These are phyloP conservation scores for Phytophthora syringae DNA, from an alignment of 352 stramenopile genomes.

Conservation along the genomic window DNA sequence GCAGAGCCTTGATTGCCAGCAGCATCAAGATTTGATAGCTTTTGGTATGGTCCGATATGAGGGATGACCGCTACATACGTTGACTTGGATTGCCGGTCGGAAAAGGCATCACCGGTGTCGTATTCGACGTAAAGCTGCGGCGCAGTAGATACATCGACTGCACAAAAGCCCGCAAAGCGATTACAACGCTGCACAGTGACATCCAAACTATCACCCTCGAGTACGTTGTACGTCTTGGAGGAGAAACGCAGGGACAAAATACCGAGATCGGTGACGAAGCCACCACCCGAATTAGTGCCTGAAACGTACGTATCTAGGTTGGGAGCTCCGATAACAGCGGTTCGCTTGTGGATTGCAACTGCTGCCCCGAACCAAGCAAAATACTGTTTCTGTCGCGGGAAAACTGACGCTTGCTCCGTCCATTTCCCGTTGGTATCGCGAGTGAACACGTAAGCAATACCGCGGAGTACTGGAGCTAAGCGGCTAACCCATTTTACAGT, in stretches of 20 bases:
- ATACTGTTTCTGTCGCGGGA: conserved; percentile 91
- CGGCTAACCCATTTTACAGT: conserved; percentile 50
- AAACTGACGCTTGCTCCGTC: conserved; percentile 93
- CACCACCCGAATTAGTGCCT: conserved; percentile 92
- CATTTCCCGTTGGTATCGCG: conserved; percentile 59
- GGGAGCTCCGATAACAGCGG: conserved; percentile 89
- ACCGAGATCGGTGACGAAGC: conserved; percentile 90
- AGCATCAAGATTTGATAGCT: conserved; percentile 68
- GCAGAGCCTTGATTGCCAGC: conserved; percentile 40
- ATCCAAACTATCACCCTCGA: conserved; percentile 87
- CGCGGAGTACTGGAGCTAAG: conserved; percentile 64
- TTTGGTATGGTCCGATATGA: conserved; percentile 62
- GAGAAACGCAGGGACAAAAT: conserved; percentile 90
- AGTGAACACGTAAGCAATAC: conserved; percentile 75
- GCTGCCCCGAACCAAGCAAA: conserved; percentile 87
- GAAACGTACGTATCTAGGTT: conserved; percentile 93
- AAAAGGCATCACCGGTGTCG: conserved; percentile 79
- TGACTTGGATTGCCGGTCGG: conserved; percentile 43
- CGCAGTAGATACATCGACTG: conserved; percentile 55
- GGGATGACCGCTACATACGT: conserved; percentile 59
- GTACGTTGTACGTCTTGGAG: conserved; percentile 74
- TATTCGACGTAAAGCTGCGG: conserved; percentile 72
- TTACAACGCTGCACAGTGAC: conserved; percentile 78
- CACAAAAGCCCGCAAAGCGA: conserved; percentile 56
- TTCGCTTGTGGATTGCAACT: conserved; percentile 84